phyloP scores from a whole-genome alignment of 169 alveolate genomes.

The Cryptosporidium canis region DNA sequence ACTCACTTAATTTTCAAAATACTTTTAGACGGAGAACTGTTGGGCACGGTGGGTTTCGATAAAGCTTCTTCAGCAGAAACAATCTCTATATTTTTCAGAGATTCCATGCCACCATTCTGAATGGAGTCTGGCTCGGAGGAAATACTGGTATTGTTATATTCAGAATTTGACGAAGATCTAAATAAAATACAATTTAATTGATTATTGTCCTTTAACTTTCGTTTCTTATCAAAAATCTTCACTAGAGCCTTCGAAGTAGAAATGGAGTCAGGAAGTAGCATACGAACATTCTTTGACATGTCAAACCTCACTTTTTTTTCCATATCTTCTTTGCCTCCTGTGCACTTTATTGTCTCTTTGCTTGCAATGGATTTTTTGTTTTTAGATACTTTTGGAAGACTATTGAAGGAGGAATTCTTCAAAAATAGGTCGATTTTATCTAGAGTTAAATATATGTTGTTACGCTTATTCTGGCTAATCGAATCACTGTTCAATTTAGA shows the following conservation, averaged over 20 bases:
- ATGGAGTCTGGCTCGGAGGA: background rate
- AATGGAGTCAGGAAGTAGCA: slow-evolving; percentile 62
- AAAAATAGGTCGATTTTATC: slow-evolving; percentile 20
- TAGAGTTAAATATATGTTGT: slow-evolving; percentile 7
- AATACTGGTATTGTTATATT: background rate
- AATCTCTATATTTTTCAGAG: slow-evolving; percentile 2
- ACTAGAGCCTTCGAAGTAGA: slow-evolving; percentile 54
- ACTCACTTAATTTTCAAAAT: slow-evolving; percentile 20
- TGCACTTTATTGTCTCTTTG: background rate
- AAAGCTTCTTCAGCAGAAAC: slow-evolving; percentile 52
- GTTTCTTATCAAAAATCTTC: slow-evolving; percentile 42
- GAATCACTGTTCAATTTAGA: background rate
- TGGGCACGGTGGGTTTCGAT: slow-evolving; percentile 44
- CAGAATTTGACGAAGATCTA: background rate
- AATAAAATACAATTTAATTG: slow-evolving; percentile 40
- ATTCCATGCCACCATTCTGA: background rate
- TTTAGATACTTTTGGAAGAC: slow-evolving; percentile 25
- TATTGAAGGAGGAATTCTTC: background rate
- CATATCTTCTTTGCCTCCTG: background rate
- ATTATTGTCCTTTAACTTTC: background rate
- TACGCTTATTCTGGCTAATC: slow-evolving; percentile 22
- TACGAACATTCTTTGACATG: slow-evolving; percentile 60
- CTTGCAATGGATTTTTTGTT: background rate
- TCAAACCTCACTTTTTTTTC: slow-evolving; percentile 58
- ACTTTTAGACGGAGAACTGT: slow-evolving; percentile 36